Evolutionary conservation across 2,329 filamentous ascomycete species (phyloP).

Genomic region (Talaromyces sp.): DNA sequence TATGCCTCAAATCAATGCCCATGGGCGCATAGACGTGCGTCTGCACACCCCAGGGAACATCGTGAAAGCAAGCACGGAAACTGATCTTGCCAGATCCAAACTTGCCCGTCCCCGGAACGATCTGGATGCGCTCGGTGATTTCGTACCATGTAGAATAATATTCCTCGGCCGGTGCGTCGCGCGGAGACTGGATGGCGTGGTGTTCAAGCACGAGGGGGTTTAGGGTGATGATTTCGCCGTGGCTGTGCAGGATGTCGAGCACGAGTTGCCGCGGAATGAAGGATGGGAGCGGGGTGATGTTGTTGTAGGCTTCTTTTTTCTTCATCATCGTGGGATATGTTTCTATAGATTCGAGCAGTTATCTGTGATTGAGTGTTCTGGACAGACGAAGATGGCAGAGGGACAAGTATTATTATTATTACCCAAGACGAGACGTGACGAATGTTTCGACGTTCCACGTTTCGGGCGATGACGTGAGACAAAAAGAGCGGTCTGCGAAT

Average conservation of each 20-base stretch:
- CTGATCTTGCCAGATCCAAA: conserved; percentile 61
- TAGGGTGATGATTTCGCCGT: conserved; percentile 77
- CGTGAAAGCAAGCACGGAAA: conserved; percentile 75
- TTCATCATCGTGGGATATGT: conserved; percentile 49
- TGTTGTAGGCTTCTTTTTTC: conserved; percentile 68
- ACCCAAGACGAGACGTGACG: too few species aligned
- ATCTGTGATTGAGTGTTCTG: too few species aligned
- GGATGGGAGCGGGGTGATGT: conserved; percentile 68
- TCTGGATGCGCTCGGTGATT: conserved; percentile 69
- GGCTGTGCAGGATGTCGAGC: conserved; percentile 68
- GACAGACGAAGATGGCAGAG: too few species aligned
- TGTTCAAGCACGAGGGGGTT: conserved; percentile 75
- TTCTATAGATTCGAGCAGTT: too few species aligned
- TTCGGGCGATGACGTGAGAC: background rate
- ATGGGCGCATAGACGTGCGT: conserved; percentile 83
- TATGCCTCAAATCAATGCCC: conserved; percentile 70
- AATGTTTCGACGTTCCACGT: background rate
- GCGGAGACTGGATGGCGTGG: conserved; percentile 62
- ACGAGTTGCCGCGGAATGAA: conserved; percentile 64
- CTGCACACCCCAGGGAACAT: conserved; percentile 67
- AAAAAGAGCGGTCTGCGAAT: background rate
- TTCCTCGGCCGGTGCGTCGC: conserved; percentile 65
- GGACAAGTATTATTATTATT: too few species aligned
- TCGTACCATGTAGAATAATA: conserved; percentile 69
- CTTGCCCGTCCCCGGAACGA: conserved; percentile 58